A percentile compares a stretch with the other conserved stretches of the same genome.
phyloP scores from a whole-genome alignment of 345 rosid species.

The Aethionema arabicum region DNA sequence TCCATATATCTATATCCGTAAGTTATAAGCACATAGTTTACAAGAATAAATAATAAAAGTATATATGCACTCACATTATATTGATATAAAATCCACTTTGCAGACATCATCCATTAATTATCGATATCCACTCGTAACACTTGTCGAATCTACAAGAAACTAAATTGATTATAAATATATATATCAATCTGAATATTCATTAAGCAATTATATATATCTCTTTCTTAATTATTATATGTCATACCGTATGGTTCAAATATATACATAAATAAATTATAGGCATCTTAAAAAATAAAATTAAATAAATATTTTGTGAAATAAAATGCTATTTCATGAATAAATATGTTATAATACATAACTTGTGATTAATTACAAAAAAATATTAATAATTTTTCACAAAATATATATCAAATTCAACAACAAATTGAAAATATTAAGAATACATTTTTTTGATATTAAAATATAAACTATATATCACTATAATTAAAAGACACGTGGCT shows the following conservation, averaged over 20 bases:
- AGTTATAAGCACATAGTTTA: constrained; percentile 25
- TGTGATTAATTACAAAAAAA: no score
- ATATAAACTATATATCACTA: neutral
- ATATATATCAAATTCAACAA: no score
- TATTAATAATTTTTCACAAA: no score
- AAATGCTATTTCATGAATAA: no score
- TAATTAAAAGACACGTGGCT: neutral
- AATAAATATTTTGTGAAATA: no score
- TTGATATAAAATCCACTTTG: constrained; percentile 26
- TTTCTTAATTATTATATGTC: neutral
- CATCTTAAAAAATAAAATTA: no score
- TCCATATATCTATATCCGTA: constrained; percentile 17
- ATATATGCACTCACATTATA: constrained; percentile 27
- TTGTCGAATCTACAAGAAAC: constrained; percentile 22
- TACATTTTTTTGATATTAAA: no score
- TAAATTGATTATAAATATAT: neutral
- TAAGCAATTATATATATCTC: constrained; percentile 12
- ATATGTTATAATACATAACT: no score
- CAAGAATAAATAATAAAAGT: constrained; percentile 16
- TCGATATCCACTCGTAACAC: constrained; percentile 34
- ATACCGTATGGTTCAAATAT: neutral
- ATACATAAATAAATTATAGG: neutral
- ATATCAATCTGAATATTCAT: constrained; percentile 35
- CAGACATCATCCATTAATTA: constrained; percentile 29
- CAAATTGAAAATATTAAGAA: no score